A percentile compares a stretch with the other conserved stretches of the same genome.
phyloP scores from a whole-genome alignment of 768 basidiomycete species.

The Mycena polygramma region DNA sequence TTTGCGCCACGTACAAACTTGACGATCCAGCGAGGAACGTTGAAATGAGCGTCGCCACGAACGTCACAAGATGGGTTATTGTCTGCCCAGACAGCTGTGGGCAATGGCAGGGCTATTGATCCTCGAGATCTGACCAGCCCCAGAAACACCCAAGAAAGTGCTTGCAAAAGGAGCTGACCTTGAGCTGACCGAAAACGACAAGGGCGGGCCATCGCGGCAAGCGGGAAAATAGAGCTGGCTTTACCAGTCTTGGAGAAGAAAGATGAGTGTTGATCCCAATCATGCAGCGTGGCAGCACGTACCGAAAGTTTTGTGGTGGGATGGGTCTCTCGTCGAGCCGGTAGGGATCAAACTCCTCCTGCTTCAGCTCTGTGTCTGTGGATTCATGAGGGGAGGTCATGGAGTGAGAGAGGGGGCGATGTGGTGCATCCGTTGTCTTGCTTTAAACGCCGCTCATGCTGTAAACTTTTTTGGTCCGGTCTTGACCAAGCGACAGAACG shows the following conservation, averaged over 20 bases:
- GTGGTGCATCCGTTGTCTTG: too few relatives aligned
- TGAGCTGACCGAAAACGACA: conserved; percentile 23
- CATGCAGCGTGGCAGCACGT: neutral
- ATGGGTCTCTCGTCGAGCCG: too few relatives aligned
- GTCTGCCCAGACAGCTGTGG: neutral
- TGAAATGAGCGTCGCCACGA: conserved; percentile 10
- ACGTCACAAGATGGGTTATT: conserved; percentile 12
- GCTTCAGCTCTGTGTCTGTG: too few relatives aligned
- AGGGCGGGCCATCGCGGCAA: conserved; percentile 21
- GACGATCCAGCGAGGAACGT: conserved; percentile 17
- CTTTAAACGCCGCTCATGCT: too few relatives aligned
- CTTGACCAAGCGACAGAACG: too few relatives aligned
- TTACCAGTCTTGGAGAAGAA: neutral
- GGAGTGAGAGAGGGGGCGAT: too few relatives aligned
- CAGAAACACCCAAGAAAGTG: conserved; percentile 17
- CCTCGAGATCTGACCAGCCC: neutral
- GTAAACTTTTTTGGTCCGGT: too few relatives aligned
- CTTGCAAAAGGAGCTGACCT: conserved; percentile 23
- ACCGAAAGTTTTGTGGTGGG: too few relatives aligned
- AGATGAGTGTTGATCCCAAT: neutral
- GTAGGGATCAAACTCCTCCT: too few relatives aligned
- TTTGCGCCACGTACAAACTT: conserved; percentile 6
- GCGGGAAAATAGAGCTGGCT: neutral
- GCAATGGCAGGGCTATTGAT: conserved; percentile 18
- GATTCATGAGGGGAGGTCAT: too few relatives aligned